Conservation (phyloP, 1,284 basidiomycete genomes). For the Rhodotorula sp. region DNA sequence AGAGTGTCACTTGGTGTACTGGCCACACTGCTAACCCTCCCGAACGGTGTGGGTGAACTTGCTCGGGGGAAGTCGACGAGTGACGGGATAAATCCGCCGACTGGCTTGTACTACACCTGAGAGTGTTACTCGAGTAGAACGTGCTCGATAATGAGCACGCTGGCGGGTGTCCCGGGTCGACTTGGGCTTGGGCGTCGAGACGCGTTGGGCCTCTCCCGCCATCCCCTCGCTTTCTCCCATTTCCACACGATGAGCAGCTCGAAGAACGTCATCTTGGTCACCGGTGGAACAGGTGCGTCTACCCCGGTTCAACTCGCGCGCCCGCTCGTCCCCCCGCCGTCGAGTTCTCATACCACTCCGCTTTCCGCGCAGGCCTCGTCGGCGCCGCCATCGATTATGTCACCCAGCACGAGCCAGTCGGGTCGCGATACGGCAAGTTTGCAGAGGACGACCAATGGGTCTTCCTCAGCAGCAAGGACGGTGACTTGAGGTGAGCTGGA, state of each 20-base stretch:
- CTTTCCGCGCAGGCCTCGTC: conserved; percentile 64
- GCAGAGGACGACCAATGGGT: conserved; percentile 73
- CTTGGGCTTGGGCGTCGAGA: neutral
- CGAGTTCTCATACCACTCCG: neutral
- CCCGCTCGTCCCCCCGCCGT: neutral
- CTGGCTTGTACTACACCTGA: too few species aligned
- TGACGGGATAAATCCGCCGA: too few species aligned
- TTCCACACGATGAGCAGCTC: too few species aligned
- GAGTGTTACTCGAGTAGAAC: too few species aligned
- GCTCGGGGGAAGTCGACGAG: too few species aligned
- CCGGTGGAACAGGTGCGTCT: conserved; percentile 57
- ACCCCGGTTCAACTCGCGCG: too few species aligned
- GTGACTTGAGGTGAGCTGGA: conserved; percentile 54
- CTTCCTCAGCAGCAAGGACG: conserved; percentile 72
- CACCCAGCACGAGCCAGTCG: conserved; percentile 70
- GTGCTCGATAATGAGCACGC: too few species aligned
- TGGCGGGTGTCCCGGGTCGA: too few species aligned
- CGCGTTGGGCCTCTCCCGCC: neutral
- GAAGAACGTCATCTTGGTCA: conserved; percentile 55
- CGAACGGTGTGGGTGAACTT: too few species aligned
- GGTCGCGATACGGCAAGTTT: conserved; percentile 70
- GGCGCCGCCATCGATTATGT: conserved; percentile 75
- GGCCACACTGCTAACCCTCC: too few species aligned
- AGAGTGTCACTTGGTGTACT: too few species aligned
- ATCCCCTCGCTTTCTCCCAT: neutral